Evolutionary conservation across 768 basidiomycete genomes (phyloP).

Genomic region (Sarcomyxa edulis): DNA sequence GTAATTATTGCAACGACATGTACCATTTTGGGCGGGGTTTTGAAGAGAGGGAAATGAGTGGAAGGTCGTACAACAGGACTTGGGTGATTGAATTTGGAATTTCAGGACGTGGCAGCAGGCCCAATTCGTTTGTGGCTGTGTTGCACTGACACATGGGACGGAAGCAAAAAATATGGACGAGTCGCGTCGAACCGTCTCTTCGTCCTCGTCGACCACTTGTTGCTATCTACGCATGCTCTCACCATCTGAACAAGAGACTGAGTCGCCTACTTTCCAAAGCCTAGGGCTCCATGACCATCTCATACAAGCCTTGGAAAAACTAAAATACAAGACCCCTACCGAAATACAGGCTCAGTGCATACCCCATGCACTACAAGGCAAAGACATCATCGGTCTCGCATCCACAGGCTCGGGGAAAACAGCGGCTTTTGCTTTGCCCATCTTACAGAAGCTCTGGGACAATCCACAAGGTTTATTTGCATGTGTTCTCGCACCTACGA

Average conservation of each 20-base stretch:
- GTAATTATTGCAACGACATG: not conserved
- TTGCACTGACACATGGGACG: not conserved
- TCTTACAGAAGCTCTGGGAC: conserved; percentile 94
- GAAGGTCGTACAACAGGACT: no score
- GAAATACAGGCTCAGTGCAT: conserved; percentile 84
- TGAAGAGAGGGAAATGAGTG: no score
- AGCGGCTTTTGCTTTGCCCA: conserved; percentile 93
- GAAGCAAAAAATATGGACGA: no score
- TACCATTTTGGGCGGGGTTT: no score
- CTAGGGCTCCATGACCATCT: conserved; percentile 89
- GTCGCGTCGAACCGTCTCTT: no score
- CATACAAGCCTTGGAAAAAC: conserved; percentile 74
- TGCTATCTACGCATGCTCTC: no score
- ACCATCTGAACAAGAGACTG: no score
- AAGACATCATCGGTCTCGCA: conserved; percentile 98
- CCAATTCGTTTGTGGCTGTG: no score
- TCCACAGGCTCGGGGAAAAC: conserved; percentile 98
- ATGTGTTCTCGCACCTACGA: conserved; percentile 90
- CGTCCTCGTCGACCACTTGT: no score
- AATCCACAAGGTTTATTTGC: conserved; percentile 92
- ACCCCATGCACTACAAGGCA: conserved; percentile 84
- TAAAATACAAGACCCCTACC: conserved; percentile 83
- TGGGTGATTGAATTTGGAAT: no score
- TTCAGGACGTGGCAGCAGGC: no score
- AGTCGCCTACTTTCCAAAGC: conserved; percentile 70